phyloP scores from a whole-genome alignment of 495 filamentous ascomycete species.

The Hyaloscypha bicolor region DNA sequence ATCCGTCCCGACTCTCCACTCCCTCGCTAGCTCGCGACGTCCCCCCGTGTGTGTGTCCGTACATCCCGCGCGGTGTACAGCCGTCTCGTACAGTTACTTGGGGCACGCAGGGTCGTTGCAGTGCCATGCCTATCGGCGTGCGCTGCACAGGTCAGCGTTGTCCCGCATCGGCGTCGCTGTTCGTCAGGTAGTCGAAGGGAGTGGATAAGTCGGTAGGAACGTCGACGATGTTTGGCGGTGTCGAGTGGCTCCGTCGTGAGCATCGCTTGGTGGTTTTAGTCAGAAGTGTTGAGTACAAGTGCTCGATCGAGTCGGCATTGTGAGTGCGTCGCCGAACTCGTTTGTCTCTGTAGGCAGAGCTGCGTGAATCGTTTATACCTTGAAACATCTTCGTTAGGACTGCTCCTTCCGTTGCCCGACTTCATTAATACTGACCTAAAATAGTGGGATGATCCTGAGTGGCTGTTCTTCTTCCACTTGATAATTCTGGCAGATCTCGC shows the following conservation, averaged over 20 bases:
- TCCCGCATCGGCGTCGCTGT: not conserved
- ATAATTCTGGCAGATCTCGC: too few species aligned
- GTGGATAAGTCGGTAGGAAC: slow-evolving; percentile 13
- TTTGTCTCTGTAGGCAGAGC: slow-evolving; percentile 19
- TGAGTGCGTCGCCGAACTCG: slow-evolving; percentile 15
- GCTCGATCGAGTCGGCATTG: slow-evolving; percentile 6
- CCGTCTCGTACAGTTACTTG: slow-evolving; percentile 25
- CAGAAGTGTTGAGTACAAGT: slow-evolving; percentile 4
- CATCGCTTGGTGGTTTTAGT: too few species aligned
- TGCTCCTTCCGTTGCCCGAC: not conserved
- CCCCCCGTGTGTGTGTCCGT: too few species aligned
- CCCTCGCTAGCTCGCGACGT: slow-evolving; percentile 26
- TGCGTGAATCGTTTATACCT: slow-evolving; percentile 12
- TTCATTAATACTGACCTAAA: not conserved
- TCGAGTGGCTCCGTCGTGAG: slow-evolving; percentile 20
- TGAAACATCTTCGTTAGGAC: slow-evolving; percentile 10
- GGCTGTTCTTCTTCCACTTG: too few species aligned
- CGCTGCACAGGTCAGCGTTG: not conserved
- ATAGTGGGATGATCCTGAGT: too few species aligned
- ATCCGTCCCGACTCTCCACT: slow-evolving; percentile 27
- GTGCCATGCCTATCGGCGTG: not conserved
- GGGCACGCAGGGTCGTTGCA: not conserved
- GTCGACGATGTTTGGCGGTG: slow-evolving; percentile 20
- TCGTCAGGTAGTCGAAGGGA: not conserved
- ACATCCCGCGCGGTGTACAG: too few species aligned